A percentile compares a stretch with the other conserved stretches of the same genome.
Evolutionary conservation across 2,329 filamentous ascomycete genomes (phyloP).

Genomic region (Hymenoscyphus fructigenus): DNA sequence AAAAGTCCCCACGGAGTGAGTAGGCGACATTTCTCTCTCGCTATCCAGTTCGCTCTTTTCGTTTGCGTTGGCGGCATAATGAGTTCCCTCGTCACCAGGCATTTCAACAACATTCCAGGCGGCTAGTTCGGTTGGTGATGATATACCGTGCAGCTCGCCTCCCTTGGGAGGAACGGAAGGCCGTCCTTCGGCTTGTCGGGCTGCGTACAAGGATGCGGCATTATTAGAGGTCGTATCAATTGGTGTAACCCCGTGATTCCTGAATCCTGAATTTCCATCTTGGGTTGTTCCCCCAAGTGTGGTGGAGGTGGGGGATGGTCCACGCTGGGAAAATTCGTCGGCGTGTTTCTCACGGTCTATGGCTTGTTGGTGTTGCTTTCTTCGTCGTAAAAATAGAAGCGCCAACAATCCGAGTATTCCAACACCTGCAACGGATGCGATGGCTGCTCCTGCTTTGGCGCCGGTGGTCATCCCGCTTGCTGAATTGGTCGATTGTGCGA

Average conservation of each 20-base stretch:
- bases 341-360: not conserved
- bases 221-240: not conserved
- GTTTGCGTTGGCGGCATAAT: not conserved
- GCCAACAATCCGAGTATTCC: constrained; percentile 10
- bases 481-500: constrained; percentile 2
- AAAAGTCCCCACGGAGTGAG: not conserved
- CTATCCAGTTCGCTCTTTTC: not conserved
- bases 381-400: constrained; percentile 15
- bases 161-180: constrained; percentile 8
- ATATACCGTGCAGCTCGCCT: constrained; percentile 5
- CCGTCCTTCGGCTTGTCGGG: not conserved
- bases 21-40: not conserved
- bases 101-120: constrained; percentile 5
- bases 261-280: not conserved
- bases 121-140: constrained; percentile 8
- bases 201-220: not conserved
- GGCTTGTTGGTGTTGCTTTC: not conserved
- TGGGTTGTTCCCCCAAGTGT: not conserved
- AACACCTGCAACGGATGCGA: constrained; percentile 11
- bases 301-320: not conserved
- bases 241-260: not conserved
- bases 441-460: constrained; percentile 14
- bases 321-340: not conserved
- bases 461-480: constrained; percentile 4
- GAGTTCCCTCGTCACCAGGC: not conserved